Percentiles rank a stretch among this genome's conserved stretches.
phyloP scores from a whole-genome alignment of 108 stramenopile genomes.

The Pelagomonas calceolata region DNA sequence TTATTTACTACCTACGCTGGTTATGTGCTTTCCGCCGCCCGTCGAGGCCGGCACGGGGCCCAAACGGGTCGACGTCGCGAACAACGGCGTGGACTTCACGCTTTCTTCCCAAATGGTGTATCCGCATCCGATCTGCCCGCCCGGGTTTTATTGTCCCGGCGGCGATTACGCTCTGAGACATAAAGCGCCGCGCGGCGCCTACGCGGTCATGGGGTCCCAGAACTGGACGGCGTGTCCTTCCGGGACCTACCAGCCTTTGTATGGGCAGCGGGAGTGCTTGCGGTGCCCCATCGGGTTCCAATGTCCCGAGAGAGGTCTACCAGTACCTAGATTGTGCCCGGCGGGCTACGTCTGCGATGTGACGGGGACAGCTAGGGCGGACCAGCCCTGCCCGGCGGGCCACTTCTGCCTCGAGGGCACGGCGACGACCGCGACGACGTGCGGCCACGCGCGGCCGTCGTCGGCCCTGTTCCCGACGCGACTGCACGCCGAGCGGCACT shows the following conservation, averaged over 20 bases:
- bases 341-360: conserved; percentile 55
- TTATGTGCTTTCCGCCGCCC: conserved; percentile 34
- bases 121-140: conserved; percentile 12
- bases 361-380: conserved; percentile 38
- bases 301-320: conserved; percentile 49
- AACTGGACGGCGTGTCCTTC: conserved; percentile 52
- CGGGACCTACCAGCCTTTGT: conserved; percentile 48
- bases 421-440: conserved; percentile 47
- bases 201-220: neutral
- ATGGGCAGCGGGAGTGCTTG: conserved; percentile 25
- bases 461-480: conserved; percentile 25
- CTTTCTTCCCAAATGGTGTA: conserved; percentile 12
- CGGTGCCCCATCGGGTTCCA: conserved; percentile 54
- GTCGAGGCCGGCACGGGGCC: neutral
- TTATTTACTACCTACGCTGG: conserved; percentile 15
- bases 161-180: neutral
- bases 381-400: conserved; percentile 54
- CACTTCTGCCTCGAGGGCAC: conserved; percentile 55
- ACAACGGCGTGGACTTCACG: conserved; percentile 42
- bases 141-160: conserved; percentile 27
- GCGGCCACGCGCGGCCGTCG: conserved; percentile 32
- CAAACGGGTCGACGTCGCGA: conserved; percentile 25
- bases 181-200: neutral
- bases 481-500: conserved; percentile 32
- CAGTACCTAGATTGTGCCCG: conserved; percentile 48